Evolutionary conservation across 164 flowering plant genomes (phyloP).

Genomic region (Vitis amurensis): DNA sequence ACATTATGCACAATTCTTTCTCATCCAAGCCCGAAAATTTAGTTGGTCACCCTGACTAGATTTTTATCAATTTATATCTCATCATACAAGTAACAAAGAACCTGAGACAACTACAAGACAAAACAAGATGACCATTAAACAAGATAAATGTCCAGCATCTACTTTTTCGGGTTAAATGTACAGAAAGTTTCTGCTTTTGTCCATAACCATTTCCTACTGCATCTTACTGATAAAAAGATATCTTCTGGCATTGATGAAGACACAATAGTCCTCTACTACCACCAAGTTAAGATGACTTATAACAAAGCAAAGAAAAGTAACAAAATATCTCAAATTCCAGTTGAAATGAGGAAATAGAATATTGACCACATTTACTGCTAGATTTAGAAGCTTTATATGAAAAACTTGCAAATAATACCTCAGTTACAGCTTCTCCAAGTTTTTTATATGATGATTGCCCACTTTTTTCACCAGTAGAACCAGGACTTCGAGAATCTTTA

Average conservation of each 20-base stretch:
- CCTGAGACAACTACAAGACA: no score
- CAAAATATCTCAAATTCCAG: not conserved
- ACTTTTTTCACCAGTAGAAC: constrained; percentile 23
- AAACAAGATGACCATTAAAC: no score
- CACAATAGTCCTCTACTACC: not conserved
- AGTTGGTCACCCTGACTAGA: no score
- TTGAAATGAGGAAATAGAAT: not conserved
- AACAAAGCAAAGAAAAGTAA: not conserved
- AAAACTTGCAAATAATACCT: constrained; percentile 45
- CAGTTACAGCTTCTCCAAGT: constrained; percentile 51
- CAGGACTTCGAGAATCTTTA: constrained; percentile 19
- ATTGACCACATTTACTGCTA: not conserved
- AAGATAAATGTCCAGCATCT: not conserved
- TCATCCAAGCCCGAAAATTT: no score
- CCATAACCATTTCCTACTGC: not conserved
- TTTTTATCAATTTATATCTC: no score
- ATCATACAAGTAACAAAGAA: no score
- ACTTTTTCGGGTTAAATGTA: not conserved
- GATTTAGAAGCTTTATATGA: not conserved
- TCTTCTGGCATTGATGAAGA: not conserved
- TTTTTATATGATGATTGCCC: constrained; percentile 30
- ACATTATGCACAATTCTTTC: no score
- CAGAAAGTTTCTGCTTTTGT: no score
- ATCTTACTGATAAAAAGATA: not conserved
- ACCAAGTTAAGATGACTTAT: not conserved